A percentile compares a stretch with the other conserved stretches of the same genome.
phyloP scores from a whole-genome alignment of 768 basidiomycete species.

The Roridomyces roridus region DNA sequence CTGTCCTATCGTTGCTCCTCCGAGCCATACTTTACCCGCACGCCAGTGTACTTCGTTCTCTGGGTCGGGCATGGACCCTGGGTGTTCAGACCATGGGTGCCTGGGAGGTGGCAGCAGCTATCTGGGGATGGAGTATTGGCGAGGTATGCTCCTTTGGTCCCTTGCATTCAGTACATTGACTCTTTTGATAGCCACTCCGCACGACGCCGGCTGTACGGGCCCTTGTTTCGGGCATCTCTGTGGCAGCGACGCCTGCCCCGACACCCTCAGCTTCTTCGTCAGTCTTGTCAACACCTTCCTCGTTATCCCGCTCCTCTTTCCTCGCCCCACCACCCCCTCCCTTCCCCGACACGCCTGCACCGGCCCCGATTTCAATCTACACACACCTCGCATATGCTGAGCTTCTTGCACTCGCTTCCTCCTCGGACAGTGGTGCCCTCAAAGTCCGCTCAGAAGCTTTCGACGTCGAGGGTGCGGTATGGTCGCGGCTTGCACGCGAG shows the following conservation, averaged over 20 bases:
- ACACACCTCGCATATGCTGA: conserved; percentile 74
- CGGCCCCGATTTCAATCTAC: conserved; percentile 57
- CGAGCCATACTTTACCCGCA: conserved; percentile 23
- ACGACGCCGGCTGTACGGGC: conserved; percentile 32
- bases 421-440: conserved; percentile 38
- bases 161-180: not conserved
- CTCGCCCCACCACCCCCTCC: conserved; percentile 44
- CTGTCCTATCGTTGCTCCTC: conserved; percentile 58
- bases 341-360: conserved; percentile 50
- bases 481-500: conserved; percentile 65
- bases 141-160: conserved; percentile 48
- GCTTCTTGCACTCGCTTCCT: conserved; percentile 54
- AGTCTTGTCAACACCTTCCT: conserved; percentile 7
- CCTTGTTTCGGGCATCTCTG: conserved; percentile 69
- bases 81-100: conserved; percentile 55
- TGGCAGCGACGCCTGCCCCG: conserved; percentile 40
- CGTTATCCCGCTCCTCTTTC: not conserved
- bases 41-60: conserved; percentile 46
- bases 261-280: conserved; percentile 20
- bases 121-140: conserved; percentile 66
- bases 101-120: conserved; percentile 68
- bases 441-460: conserved; percentile 29
- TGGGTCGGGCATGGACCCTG: conserved; percentile 56
- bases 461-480: conserved; percentile 46
- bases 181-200: conserved; percentile 47